Evolutionary conservation across 306 rosid species (phyloP), one percentile per base, ranked within the genome.

Genomic region (Citrullus colocynthis): DNA sequence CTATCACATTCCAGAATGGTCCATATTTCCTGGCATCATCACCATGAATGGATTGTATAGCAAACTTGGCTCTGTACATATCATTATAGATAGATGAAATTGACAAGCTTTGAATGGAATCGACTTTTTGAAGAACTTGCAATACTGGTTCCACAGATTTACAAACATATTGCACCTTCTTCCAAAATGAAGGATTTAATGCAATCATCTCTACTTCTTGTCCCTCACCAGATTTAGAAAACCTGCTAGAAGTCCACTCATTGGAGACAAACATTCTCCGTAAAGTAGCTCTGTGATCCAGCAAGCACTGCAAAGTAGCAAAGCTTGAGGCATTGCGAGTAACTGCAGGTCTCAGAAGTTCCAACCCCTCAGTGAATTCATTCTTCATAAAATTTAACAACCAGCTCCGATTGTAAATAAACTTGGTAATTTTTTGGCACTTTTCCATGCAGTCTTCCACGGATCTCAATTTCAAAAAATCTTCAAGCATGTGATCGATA

Each of bases 371-470:
- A 18, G 95, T 95, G 84, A 87, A 90, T 42, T 89, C 96, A 78
- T 78, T 88, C 89, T 89, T 90, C 97, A 95, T 83, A 58, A 90
- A 88, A 85, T 89, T 90, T 85, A 92, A 84, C 89, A 95, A 78
- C 98, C 97, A 95, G 70, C 73, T 81, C 76, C 88, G 88, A 80
- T 89, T 92, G 89, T 92, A 95, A 83, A 95, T 89, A 77, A 92
- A 85, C 84, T 87, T 89, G 10, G 97, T 89, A 74, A 92, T 83
- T 81, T 83, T 88, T 83, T 89, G 90, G 63, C 98, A 92, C 79
- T 85, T 95, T 80, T 89, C 97, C 81, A 92, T 85, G 89, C 96
- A 90, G 84, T 95, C 98, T 78, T 87, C 92, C 42, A 95, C 97
- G 54, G 91, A 79, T 83, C 84, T 87, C 83, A 95, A 88, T 87